A percentile compares a stretch with the other conserved stretches of the same genome.
phyloP scores from a whole-genome alignment of 2,329 filamentous ascomycete genomes.

The Sordariomycetes sp. region DNA sequence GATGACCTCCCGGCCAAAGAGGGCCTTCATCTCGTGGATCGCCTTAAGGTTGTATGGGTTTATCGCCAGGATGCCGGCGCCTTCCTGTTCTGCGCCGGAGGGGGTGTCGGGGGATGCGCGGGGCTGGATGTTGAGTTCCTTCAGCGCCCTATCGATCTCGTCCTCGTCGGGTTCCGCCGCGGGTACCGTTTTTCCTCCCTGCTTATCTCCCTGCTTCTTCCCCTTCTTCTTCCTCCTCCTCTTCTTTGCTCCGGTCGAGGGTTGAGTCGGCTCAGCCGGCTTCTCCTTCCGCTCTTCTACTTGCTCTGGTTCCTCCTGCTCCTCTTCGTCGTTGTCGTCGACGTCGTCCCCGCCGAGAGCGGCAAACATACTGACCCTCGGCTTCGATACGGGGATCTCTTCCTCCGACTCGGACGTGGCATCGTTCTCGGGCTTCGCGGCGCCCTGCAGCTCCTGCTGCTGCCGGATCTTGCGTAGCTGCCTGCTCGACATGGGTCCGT shows the following conservation, averaged over 20 bases:
- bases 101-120: not conserved
- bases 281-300: constrained; percentile 10
- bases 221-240: constrained; percentile 24
- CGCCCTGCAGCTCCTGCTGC: constrained; percentile 28
- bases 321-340: constrained; percentile 21
- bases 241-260: constrained; percentile 13
- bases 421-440: constrained; percentile 15
- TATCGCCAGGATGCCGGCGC: constrained; percentile 22
- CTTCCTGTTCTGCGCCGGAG: constrained; percentile 2
- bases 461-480: constrained; percentile 38
- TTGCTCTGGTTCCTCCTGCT: constrained; percentile 13
- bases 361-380: constrained; percentile 35
- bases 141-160: constrained; percentile 42
- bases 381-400: constrained; percentile 17
- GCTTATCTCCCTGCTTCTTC: constrained; percentile 23
- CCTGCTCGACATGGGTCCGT: constrained; percentile 30
- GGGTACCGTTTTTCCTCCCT: constrained; percentile 22
- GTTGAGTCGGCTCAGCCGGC: constrained; percentile 7
- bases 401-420: constrained; percentile 15
- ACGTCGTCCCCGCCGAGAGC: constrained; percentile 32
- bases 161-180: constrained; percentile 24
- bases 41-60: constrained; percentile 66
- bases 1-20: constrained; percentile 45
- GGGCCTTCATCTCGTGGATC: constrained; percentile 72
- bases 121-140: constrained; percentile 27